A percentile compares a stretch with the other conserved stretches of the same genome.
Evolutionary conservation across 495 filamentous ascomycete genomes (phyloP).

Genomic region (Talaromyces thailandensis): DNA sequence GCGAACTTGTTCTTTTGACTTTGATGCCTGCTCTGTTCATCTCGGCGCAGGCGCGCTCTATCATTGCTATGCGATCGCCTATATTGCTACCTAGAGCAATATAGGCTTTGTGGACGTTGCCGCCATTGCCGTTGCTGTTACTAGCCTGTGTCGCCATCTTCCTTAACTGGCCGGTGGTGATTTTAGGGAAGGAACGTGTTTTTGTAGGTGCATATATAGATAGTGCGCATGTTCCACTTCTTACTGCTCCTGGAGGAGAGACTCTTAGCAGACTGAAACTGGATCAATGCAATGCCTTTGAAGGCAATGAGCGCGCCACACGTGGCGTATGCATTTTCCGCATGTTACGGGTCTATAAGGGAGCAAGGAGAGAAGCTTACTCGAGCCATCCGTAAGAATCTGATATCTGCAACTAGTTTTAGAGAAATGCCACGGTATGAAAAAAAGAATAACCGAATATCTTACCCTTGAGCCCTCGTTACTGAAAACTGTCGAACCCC

Average conservation of each 20-base stretch:
- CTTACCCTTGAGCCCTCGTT: neutral
- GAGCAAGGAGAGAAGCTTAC: neutral
- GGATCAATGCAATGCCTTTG: neutral
- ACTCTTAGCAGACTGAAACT: neutral
- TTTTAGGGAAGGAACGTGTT: neutral
- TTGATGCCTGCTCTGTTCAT: conserved; percentile 64
- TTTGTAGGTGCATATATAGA: neutral
- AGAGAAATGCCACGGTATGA: neutral
- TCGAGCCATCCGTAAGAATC: neutral
- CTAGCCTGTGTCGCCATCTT: conserved; percentile 2
- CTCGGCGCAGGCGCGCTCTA: conserved; percentile 70
- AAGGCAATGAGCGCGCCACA: neutral
- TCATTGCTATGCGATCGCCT: conserved; percentile 73
- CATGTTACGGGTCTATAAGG: neutral
- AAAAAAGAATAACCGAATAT: neutral
- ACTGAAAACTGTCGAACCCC: neutral
- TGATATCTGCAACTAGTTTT: neutral
- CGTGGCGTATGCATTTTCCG: neutral
- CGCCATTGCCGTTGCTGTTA: conserved; percentile 6
- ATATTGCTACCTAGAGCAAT: conserved; percentile 92
- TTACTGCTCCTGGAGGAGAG: neutral
- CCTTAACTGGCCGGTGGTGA: neutral
- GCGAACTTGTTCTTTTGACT: conserved; percentile 69
- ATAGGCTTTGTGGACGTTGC: conserved; percentile 48
- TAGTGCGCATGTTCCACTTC: neutral